Conservation (phyloP, 345 rosid genomes). For the Populus simonii region DNA sequence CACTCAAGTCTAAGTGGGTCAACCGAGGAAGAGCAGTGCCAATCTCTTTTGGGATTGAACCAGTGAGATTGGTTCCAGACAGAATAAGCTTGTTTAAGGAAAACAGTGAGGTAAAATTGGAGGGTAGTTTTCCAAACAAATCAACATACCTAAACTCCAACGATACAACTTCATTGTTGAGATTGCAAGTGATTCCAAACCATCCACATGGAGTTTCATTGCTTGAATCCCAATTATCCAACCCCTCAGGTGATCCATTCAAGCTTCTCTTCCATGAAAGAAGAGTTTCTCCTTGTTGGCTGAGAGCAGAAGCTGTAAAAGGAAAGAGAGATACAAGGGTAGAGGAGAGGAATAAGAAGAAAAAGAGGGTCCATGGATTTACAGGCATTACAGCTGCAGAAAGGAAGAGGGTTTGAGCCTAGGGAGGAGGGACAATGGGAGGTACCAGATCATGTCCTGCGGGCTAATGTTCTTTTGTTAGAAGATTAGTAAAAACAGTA, state of each 20-base stretch:
- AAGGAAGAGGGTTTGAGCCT: slow-evolving; percentile 33
- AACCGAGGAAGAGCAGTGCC: slow-evolving; percentile 32
- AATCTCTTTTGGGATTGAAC: slow-evolving; percentile 54
- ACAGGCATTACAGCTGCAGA: slow-evolving; percentile 59
- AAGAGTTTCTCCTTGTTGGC: slow-evolving; percentile 55
- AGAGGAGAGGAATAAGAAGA: slow-evolving; percentile 25
- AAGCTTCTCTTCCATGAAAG: slow-evolving; percentile 55
- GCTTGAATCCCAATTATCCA: slow-evolving; percentile 36
- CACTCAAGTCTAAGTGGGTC: slow-evolving; percentile 55
- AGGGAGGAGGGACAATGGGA: slow-evolving; percentile 37
- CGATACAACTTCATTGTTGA: slow-evolving; percentile 31
- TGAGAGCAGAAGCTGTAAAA: slow-evolving; percentile 32
- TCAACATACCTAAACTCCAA: slow-evolving; percentile 46
- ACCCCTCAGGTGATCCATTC: slow-evolving; percentile 32
- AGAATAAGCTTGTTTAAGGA: slow-evolving; percentile 48
- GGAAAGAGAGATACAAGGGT: slow-evolving; percentile 7
- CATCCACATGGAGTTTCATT: slow-evolving; percentile 53
- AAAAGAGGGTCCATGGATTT: slow-evolving; percentile 44
- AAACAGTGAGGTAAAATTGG: slow-evolving; percentile 40
- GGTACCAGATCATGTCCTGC: slow-evolving; percentile 52
- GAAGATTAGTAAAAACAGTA: not conserved
- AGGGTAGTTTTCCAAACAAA: slow-evolving; percentile 46
- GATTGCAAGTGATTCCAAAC: slow-evolving; percentile 50
- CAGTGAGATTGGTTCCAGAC: slow-evolving; percentile 63
- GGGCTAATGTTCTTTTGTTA: slow-evolving; percentile 25